Percentiles rank a stretch among this genome's conserved stretches.
phyloP scores from a whole-genome alignment of 495 filamentous ascomycete species.

The Chaetomium tenue region DNA sequence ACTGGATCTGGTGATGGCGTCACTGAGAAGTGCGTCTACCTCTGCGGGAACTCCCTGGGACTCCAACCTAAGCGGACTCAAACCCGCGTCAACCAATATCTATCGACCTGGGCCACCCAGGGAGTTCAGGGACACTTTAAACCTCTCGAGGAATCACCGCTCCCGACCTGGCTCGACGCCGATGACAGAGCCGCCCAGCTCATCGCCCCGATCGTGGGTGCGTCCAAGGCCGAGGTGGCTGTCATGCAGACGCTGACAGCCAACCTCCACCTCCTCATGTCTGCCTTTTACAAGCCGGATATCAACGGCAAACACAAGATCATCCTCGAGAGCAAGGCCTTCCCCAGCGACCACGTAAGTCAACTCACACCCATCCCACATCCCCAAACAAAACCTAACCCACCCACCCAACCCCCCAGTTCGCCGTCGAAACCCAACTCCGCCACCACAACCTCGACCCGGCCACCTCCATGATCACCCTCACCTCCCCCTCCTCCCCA shows the following conservation, averaged over 20 bases:
- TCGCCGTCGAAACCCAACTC: conserved; percentile 85
- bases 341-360: conserved; percentile 81
- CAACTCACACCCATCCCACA: background rate
- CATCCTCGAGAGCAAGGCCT: conserved; percentile 89
- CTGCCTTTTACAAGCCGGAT: conserved; percentile 81
- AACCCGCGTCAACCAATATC: conserved; percentile 70
- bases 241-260: conserved; percentile 92
- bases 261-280: conserved; percentile 88
- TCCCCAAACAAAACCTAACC: conserved; percentile 3
- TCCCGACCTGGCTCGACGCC: conserved; percentile 78
- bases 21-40: conserved; percentile 64
- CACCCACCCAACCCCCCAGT: conserved; percentile 54
- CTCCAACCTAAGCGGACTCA: conserved; percentile 75
- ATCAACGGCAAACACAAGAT: conserved; percentile 76
- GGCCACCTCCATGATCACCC: conserved; percentile 68
- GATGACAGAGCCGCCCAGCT: conserved; percentile 68
- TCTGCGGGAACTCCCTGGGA: conserved; percentile 96
- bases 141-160: conserved; percentile 67
- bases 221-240: conserved; percentile 72
- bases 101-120: conserved; percentile 85
- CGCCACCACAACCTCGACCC: conserved; percentile 70
- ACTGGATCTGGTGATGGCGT: conserved; percentile 11
- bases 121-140: conserved; percentile 94
- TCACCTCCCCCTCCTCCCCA: conserved; percentile 57
- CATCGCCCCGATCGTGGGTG: conserved; percentile 88